Percentiles rank a stretch among this genome's conserved stretches.
phyloP scores from a whole-genome alignment of 75 land plant genomes.

The Sequoiadendron giganteum region DNA sequence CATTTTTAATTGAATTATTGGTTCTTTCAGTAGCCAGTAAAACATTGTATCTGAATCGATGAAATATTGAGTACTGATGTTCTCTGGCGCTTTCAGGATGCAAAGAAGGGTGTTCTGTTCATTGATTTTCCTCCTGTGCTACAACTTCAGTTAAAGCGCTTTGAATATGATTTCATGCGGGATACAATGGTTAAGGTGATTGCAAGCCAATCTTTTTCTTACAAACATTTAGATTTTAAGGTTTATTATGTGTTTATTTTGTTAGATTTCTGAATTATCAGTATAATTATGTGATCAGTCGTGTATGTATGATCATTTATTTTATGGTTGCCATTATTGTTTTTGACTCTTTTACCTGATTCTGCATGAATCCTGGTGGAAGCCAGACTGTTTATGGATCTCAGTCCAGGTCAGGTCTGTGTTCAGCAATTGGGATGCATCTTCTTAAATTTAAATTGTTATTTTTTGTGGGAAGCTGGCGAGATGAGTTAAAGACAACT shows the following conservation, averaged over 20 bases:
- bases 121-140: slow-evolving; percentile 97
- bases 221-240: neutral
- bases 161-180: slow-evolving; percentile 96
- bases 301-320: neutral
- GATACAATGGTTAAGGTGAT: slow-evolving; percentile 95
- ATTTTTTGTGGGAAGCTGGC: neutral
- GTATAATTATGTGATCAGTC: neutral
- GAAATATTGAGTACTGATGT: neutral
- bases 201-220: neutral
- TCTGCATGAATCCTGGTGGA: too few species aligned
- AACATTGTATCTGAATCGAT: neutral
- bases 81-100: slow-evolving; percentile 64
- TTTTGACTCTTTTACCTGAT: too few species aligned
- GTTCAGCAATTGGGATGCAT: neutral
- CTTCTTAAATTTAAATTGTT: neutral
- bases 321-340: neutral
- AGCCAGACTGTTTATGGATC: too few species aligned
- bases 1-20: neutral
- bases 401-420: too few species aligned
- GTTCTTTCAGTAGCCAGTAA: neutral
- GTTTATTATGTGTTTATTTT: neutral
- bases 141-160: slow-evolving; percentile 94
- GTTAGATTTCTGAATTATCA: neutral
- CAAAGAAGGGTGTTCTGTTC: slow-evolving; percentile 96
- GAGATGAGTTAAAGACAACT: neutral